Evolutionary conservation across 768 basidiomycete genomes (phyloP).

Genomic region (Russula earlei): DNA sequence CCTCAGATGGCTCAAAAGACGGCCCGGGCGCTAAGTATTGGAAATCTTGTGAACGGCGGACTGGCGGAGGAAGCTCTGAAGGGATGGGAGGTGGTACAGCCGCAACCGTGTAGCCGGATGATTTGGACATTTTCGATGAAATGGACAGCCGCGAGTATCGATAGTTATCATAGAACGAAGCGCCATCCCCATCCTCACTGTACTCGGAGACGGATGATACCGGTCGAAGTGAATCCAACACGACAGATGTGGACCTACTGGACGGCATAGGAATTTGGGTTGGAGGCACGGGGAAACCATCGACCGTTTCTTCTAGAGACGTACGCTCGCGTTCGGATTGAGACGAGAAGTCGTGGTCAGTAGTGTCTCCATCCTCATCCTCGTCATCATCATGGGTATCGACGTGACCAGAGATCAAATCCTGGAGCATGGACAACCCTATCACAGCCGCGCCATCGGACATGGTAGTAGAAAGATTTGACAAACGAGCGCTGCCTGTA

Average conservation of each 20-base stretch:
- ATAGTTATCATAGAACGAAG: slow-evolving; percentile 71
- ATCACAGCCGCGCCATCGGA: slow-evolving; percentile 61
- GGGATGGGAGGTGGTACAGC: slow-evolving; percentile 27
- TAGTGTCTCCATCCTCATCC: slow-evolving; percentile 13
- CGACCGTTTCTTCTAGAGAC: slow-evolving; percentile 19
- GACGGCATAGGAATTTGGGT: slow-evolving; percentile 10
- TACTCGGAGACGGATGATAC: slow-evolving; percentile 16
- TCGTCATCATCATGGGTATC: slow-evolving; percentile 24
- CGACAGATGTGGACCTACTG: neutral
- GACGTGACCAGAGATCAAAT: slow-evolving; percentile 32
- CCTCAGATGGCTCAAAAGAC: neutral
- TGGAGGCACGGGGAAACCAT: slow-evolving; percentile 17
- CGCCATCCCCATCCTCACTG: slow-evolving; percentile 54
- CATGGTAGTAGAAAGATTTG: slow-evolving; percentile 29
- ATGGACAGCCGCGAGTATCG: slow-evolving; percentile 58
- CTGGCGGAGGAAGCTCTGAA: slow-evolving; percentile 15
- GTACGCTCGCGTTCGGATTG: neutral
- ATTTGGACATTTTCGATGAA: slow-evolving; percentile 33
- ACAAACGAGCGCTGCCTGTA: neutral
- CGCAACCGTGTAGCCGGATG: slow-evolving; percentile 25
- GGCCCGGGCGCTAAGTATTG: neutral
- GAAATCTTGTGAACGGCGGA: slow-evolving; percentile 11
- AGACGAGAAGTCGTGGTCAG: slow-evolving; percentile 14
- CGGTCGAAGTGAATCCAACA: neutral
- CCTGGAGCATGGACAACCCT: slow-evolving; percentile 55